phyloP scores from a whole-genome alignment of 768 basidiomycete genomes.

The Leccinellum albellum region DNA sequence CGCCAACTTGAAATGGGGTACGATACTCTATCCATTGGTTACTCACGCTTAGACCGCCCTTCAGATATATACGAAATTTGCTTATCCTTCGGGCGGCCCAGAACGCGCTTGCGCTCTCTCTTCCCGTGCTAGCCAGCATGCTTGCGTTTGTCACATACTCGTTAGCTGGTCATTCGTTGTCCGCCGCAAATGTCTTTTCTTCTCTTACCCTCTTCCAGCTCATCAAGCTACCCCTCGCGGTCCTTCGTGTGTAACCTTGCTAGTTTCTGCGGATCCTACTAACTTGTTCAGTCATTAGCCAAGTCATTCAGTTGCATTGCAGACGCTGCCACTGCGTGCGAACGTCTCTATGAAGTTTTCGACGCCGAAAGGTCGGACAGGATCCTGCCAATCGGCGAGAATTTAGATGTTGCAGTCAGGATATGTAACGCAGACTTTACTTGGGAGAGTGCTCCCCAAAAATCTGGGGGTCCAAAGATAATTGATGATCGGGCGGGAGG shows the following conservation, averaged over 20 bases:
- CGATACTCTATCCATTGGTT: conserved; percentile 7
- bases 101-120: conserved; percentile 63
- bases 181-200: conserved; percentile 67
- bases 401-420: conserved; percentile 60
- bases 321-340: conserved; percentile 76
- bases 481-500: conserved; percentile 70
- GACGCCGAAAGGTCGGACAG: conserved; percentile 74
- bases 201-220: conserved; percentile 56
- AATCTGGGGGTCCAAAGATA: conserved; percentile 56
- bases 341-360: conserved; percentile 76
- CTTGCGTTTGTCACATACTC: conserved; percentile 75
- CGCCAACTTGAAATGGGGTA: conserved; percentile 70
- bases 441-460: conserved; percentile 81
- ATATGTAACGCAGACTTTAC: conserved; percentile 71
- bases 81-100: conserved; percentile 63
- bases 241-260: conserved; percentile 43
- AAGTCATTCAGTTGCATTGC: conserved; percentile 72
- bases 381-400: conserved; percentile 48
- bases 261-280: not conserved
- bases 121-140: conserved; percentile 79
- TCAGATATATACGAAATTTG: conserved; percentile 61
- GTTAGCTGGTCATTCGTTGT: conserved; percentile 59
- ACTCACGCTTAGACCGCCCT: not conserved
- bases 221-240: conserved; percentile 77
- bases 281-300: conserved; percentile 42